Percentiles rank a stretch among this genome's conserved stretches.
These are phyloP conservation scores for Phaffomyces antillensis DNA, from an alignment of 805 yeast species.

Conservation along the genomic window DNA sequence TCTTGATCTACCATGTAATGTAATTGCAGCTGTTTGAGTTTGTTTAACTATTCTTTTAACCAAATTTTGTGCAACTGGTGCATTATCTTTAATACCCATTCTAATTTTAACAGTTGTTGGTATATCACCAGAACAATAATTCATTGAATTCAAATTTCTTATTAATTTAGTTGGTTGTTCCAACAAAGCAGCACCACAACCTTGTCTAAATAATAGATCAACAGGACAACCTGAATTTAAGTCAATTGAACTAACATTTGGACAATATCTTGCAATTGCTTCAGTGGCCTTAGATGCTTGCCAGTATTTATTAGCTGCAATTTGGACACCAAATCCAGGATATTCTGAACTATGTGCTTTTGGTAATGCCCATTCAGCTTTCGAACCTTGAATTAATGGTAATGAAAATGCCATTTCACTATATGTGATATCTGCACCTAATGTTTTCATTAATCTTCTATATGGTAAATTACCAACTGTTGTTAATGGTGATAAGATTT, in stretches of 20 bases:
- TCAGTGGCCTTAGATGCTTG: conserved; percentile 93
- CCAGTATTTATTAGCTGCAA: conserved; percentile 89
- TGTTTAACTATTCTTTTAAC: conserved; percentile 67
- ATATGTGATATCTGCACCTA: conserved; percentile 91
- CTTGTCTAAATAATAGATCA: conserved; percentile 86
- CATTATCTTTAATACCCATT: conserved; percentile 80
- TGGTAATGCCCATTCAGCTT: conserved; percentile 96
- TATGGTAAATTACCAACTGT: conserved; percentile 97
- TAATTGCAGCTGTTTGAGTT: conserved; percentile 82
- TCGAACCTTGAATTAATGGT: conserved; percentile 83
- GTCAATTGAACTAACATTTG: conserved; percentile 72
- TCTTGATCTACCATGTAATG: conserved; percentile 93
- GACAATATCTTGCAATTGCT: conserved; percentile 50
- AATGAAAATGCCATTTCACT: conserved; percentile 90
- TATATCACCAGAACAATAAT: conserved; percentile 76
- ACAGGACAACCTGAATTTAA: conserved; percentile 97
- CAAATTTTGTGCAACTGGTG: conserved; percentile 79
- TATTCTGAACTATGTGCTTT: conserved; percentile 77
- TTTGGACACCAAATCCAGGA: conserved; percentile 90
- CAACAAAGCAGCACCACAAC: conserved; percentile 91
- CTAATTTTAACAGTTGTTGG: conserved; percentile 91
- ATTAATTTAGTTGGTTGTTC: conserved; percentile 81
- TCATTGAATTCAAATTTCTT: conserved; percentile 82
- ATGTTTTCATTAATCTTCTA: conserved; percentile 81
- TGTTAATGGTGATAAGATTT: conserved; percentile 90